These are phyloP conservation scores for Actinidia arguta DNA, from an alignment of 179 eudicot genomes.

Conservation along the genomic window DNA sequence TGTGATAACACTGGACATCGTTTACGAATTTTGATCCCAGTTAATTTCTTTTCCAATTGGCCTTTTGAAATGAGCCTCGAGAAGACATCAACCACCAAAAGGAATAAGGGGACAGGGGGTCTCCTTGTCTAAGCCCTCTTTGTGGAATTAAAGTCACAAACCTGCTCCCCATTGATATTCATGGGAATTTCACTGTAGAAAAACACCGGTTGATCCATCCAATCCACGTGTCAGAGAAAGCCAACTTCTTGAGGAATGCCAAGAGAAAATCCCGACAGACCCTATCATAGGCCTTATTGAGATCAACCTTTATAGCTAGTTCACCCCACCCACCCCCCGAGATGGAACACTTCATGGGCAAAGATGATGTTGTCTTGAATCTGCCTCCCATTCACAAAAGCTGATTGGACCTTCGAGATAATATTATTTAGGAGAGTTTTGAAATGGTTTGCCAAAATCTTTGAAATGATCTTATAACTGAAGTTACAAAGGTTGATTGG, in stretches of 20 bases:
- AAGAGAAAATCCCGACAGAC: background rate
- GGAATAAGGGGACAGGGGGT: background rate
- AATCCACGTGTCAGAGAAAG: background rate
- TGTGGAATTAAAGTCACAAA: background rate
- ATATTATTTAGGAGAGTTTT: background rate
- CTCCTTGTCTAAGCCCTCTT: background rate
- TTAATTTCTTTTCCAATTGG: fast-evolving
- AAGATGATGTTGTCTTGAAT: background rate
- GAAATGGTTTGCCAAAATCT: background rate
- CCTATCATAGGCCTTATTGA: background rate
- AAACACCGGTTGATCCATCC: background rate
- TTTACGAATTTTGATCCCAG: background rate
- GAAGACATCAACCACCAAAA: background rate
- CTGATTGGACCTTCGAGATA: background rate
- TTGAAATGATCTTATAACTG: background rate
- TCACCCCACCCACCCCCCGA: fast-evolving
- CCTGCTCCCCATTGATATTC: background rate
- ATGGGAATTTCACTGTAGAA: background rate
- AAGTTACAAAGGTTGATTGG: background rate
- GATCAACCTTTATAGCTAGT: background rate
- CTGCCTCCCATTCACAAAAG: background rate
- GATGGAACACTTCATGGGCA: background rate
- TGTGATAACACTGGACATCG: background rate
- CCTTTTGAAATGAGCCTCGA: background rate
- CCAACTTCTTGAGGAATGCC: background rate